Percentiles rank a stretch among this genome's conserved stretches.
These are phyloP conservation scores for Exophiala lecanii-corni DNA, from an alignment of 2,329 filamentous ascomycete species.

Conservation along the genomic window DNA sequence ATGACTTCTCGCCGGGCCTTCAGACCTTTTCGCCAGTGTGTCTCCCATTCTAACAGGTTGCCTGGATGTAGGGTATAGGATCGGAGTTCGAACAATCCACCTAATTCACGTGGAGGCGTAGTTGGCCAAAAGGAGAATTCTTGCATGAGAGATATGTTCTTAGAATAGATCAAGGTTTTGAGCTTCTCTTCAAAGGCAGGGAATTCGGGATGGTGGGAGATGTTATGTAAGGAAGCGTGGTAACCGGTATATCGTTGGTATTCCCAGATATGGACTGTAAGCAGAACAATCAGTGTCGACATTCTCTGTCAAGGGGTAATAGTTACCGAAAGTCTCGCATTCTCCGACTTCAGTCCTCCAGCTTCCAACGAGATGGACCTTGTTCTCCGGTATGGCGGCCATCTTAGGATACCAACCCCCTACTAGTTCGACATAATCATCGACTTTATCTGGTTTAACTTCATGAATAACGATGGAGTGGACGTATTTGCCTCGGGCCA, in stretches of 20 bases:
- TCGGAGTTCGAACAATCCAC: conserved; percentile 89
- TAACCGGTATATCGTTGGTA: conserved; percentile 97
- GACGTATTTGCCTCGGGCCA: conserved; percentile 95
- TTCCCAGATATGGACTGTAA: conserved; percentile 94
- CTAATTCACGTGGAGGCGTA: conserved; percentile 79
- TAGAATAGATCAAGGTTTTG: conserved; percentile 75
- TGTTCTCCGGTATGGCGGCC: conserved; percentile 78
- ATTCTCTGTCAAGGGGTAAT: neutral
- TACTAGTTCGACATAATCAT: conserved; percentile 87
- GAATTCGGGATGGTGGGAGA: conserved; percentile 78
- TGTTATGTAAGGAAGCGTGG: conserved; percentile 82
- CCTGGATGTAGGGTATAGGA: conserved; percentile 96
- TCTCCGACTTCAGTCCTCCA: conserved; percentile 98
- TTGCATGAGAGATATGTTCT: conserved; percentile 92
- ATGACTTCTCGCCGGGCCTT: conserved; percentile 91
- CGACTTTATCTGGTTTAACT: conserved; percentile 90
- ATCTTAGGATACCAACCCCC: conserved; percentile 90
- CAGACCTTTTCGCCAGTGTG: conserved; percentile 90
- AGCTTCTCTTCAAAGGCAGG: conserved; percentile 78
- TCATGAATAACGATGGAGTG: conserved; percentile 97
- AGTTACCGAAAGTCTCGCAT: conserved; percentile 88
- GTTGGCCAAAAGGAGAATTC: conserved; percentile 99
- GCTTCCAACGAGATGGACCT: conserved; percentile 92
- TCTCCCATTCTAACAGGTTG: conserved; percentile 97
- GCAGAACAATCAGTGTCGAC: conserved; percentile 30